These are phyloP conservation scores for Penicillium odoratum DNA, from an alignment of 495 filamentous ascomycete genomes.

Conservation along the genomic window DNA sequence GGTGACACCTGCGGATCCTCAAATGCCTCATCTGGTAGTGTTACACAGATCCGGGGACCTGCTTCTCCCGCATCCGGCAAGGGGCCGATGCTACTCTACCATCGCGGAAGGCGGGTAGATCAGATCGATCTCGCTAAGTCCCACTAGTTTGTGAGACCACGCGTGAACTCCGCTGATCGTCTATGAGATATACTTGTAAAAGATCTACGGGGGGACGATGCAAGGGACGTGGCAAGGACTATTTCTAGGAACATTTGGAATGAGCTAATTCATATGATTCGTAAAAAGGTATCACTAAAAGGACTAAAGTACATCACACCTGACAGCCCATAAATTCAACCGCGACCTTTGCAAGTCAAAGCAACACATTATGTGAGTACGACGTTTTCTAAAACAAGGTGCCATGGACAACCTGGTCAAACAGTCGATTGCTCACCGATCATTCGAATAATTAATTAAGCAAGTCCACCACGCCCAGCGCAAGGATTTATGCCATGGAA, in stretches of 20 bases:
- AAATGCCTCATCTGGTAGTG: background rate
- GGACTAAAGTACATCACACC: background rate
- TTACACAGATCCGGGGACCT: background rate
- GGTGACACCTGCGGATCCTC: background rate
- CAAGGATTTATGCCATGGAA: slow-evolving; percentile 20
- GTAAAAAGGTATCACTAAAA: slow-evolving; percentile 5
- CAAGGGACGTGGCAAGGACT: no score
- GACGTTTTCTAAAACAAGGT: background rate
- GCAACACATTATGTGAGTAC: slow-evolving; percentile 2
- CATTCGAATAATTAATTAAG: slow-evolving; percentile 1
- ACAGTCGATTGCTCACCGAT: slow-evolving; percentile 1
- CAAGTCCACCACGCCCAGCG: slow-evolving; percentile 26
- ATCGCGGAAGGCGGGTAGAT: slow-evolving; percentile 1
- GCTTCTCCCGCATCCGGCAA: background rate
- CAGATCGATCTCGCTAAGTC: background rate
- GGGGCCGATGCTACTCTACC: background rate
- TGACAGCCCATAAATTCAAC: slow-evolving; percentile 3
- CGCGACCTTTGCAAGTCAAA: background rate
- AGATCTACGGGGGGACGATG: background rate
- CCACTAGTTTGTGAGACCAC: background rate
- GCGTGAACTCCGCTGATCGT: background rate
- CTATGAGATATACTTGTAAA: background rate
- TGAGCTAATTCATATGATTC: background rate
- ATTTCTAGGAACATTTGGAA: background rate
- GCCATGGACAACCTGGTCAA: background rate